Conservation (phyloP, 2,329 filamentous ascomycete species). For the Fusarium tjaetaba region DNA sequence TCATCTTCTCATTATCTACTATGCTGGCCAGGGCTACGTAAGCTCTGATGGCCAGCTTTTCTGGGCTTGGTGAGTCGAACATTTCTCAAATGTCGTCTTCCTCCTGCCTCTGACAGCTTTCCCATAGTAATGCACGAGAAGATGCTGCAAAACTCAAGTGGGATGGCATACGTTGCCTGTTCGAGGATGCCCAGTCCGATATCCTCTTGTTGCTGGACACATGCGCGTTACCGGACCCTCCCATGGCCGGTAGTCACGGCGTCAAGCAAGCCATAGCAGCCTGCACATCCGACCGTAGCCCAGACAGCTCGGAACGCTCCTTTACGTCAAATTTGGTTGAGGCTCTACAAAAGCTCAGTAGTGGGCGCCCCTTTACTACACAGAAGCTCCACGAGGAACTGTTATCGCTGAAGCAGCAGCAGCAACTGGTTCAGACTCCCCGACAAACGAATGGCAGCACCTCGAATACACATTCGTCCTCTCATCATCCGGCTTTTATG, state of each 20-base stretch:
- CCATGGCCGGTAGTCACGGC: slow-evolving; percentile 62
- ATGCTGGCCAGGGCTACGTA: slow-evolving; percentile 69
- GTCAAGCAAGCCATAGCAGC: slow-evolving; percentile 72
- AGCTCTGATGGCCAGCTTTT: slow-evolving; percentile 70
- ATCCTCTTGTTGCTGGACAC: slow-evolving; percentile 71
- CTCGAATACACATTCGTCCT: slow-evolving; percentile 46
- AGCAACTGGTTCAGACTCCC: slow-evolving; percentile 55
- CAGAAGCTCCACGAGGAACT: slow-evolving; percentile 68
- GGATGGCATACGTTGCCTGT: slow-evolving; percentile 69
- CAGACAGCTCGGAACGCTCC: slow-evolving; percentile 59
- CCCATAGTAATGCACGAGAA: slow-evolving; percentile 63
- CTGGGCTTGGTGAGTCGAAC: slow-evolving; percentile 70
- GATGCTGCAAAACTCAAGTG: slow-evolving; percentile 71
- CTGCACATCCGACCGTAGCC: slow-evolving; percentile 61
- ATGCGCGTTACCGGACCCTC: slow-evolving; percentile 64
- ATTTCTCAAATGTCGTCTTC: slow-evolving; percentile 28
- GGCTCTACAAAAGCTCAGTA: slow-evolving; percentile 63
- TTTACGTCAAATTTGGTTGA: slow-evolving; percentile 69
- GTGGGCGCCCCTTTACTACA: slow-evolving; percentile 64
- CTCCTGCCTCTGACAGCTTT: slow-evolving; percentile 49
- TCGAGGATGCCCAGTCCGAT: slow-evolving; percentile 71
- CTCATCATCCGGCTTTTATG: slow-evolving; percentile 62
- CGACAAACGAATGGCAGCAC: slow-evolving; percentile 59
- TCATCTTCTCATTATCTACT: slow-evolving; percentile 72
- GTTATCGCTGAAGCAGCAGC: slow-evolving; percentile 55